Base-by-base conservation (phyloP, 352 stramenopile species). In the Globisporangium okanoganense region DNA sequence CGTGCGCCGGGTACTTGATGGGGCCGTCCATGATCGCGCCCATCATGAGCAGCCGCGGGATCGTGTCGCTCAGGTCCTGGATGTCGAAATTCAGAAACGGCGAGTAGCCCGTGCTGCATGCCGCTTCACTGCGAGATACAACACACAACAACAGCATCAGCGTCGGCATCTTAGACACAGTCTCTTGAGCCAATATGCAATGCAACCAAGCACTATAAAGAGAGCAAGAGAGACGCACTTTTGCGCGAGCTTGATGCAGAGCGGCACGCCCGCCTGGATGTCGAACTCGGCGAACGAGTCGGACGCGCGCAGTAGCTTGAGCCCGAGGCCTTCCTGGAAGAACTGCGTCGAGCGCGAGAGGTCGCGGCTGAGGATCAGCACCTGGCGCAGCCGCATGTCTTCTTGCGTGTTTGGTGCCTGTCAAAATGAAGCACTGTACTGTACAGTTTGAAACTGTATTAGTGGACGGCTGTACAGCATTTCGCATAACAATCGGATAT, bases 51-150 rank as follows among this genome's bases (percentile, higher is more conserved):
- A 96, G 69, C 59, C 87, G 73, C 55, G 87, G 86, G 60, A 97
- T 79, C 12, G 86, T 88, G 29, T 94, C 83, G 65, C 91, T 88
- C 60, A 97, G 78, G 62, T 97, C 87, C 40, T 79, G 69, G 43
- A 96, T 93, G 65, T 97, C 88, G 54, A 97, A 97, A 62, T 93
- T 96, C n/a, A 97, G 69, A 59, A 97, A 92, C 48, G 88, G 90
- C 47, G 86, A 95, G 65, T 97, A 97, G 12, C 85, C 88, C 25
- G 85, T 77, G 70, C 85, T 85, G 68, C 89, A 90, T 56, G 85
- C 82, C 54, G 90, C 80, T 62, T 95, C 81, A 66, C 87, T 82
- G 35, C 67, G 31, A 53, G 8, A 40, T 7, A 48, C 55, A n/a
- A 40, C 14, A 47, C 13, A 22, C 31, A 54, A 25, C 24, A 48